phyloP scores from a whole-genome alignment of 495 filamentous ascomycete species.

The Penicillium taxi region DNA sequence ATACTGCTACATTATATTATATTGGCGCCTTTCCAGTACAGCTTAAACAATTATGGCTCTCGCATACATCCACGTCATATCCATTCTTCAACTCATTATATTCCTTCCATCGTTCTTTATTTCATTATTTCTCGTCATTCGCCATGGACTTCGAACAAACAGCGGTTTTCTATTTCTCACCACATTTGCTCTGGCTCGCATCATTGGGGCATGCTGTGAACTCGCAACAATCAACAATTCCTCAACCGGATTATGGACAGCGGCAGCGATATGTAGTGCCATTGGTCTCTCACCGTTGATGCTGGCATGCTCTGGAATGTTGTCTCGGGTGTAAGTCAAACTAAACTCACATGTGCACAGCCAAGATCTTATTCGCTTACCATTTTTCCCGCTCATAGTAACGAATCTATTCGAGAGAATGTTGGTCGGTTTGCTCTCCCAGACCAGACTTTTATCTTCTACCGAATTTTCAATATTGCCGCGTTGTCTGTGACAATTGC shows the following conservation, averaged over 20 bases:
- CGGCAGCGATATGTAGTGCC: constrained; percentile 20
- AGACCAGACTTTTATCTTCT: constrained; percentile 10
- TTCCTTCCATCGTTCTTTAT: constrained; percentile 29
- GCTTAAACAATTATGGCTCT: constrained; percentile 13
- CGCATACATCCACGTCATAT: constrained; percentile 26
- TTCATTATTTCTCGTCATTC: constrained; percentile 25
- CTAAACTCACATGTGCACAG: background rate
- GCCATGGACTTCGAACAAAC: constrained; percentile 30
- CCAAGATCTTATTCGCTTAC: background rate
- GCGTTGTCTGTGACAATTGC: constrained; percentile 18
- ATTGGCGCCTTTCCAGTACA: too few relatives aligned
- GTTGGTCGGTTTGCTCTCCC: constrained; percentile 10
- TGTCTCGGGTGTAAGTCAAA: constrained; percentile 24
- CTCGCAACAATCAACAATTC: constrained; percentile 29
- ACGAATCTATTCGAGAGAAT: constrained; percentile 16
- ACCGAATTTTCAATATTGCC: constrained; percentile 17
- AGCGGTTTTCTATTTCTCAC: constrained; percentile 33
- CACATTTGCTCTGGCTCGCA: constrained; percentile 27
- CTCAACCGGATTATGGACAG: constrained; percentile 15
- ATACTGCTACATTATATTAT: too few relatives aligned
- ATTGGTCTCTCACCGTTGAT: constrained; percentile 24
- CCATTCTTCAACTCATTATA: constrained; percentile 27
- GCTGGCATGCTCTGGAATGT: constrained; percentile 16
- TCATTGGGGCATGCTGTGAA: constrained; percentile 30
- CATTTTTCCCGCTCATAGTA: too few relatives aligned